Evolutionary conservation across 2,329 filamentous ascomycete species (phyloP).

Genomic region (Hawksworthiomyces lignivorus): DNA sequence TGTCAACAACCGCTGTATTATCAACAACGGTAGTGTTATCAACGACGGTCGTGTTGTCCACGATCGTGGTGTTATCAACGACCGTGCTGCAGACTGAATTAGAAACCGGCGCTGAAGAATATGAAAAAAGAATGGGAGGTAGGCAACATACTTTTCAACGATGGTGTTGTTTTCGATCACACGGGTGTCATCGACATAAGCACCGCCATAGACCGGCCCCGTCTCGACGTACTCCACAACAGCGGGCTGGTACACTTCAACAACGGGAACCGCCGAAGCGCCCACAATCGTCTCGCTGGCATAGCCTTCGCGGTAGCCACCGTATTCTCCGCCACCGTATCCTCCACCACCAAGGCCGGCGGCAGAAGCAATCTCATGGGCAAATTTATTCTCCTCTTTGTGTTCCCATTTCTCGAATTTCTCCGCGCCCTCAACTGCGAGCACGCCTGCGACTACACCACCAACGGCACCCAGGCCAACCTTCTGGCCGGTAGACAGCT

Average conservation of each 20-base stretch:
- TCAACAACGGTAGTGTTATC: slow-evolving; percentile 2
- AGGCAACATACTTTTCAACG: neutral
- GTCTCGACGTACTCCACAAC: slow-evolving; percentile 8
- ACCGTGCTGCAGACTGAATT: neutral
- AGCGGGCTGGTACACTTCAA: slow-evolving; percentile 3
- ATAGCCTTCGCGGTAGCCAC: neutral
- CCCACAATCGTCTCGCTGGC: neutral
- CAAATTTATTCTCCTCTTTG: slow-evolving; percentile 9
- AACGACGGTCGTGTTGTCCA: neutral
- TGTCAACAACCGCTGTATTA: slow-evolving; percentile 1
- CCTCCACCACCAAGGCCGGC: slow-evolving; percentile 4
- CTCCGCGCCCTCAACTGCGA: slow-evolving; percentile 10
- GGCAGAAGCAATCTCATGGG: slow-evolving; percentile 5
- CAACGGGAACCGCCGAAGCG: neutral
- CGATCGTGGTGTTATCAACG: neutral
- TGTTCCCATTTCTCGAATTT: slow-evolving; percentile 8
- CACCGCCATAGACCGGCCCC: slow-evolving; percentile 4
- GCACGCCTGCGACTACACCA: slow-evolving; percentile 7
- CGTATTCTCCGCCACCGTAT: neutral
- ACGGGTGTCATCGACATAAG: slow-evolving; percentile 3
- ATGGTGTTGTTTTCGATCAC: slow-evolving; percentile 3
- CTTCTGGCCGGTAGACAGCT: slow-evolving; percentile 10
- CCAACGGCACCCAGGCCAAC: slow-evolving; percentile 8
- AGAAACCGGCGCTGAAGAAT: neutral
- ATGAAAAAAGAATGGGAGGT: too few species aligned